These are phyloP conservation scores for Phaeoacremonium minimum DNA, from an alignment of 2,329 filamentous ascomycete genomes.

Conservation along the genomic window DNA sequence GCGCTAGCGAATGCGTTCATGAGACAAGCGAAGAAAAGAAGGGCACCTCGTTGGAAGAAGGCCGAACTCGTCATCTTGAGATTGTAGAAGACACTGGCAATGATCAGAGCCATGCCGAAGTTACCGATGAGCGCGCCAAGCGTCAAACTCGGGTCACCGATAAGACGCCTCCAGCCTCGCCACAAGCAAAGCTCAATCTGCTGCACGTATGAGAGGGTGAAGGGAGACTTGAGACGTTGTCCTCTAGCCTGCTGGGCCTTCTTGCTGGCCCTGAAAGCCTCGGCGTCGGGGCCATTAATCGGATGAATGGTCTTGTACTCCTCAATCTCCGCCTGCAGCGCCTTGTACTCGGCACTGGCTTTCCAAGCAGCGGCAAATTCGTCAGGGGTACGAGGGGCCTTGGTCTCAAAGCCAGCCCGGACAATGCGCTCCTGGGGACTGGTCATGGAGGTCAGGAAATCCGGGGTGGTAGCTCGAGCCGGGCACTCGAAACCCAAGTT, in stretches of 20 bases:
- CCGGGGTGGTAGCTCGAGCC: constrained; percentile 62
- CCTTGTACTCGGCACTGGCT: constrained; percentile 45
- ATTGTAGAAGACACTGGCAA: constrained; percentile 79
- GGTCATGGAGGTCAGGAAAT: constrained; percentile 71
- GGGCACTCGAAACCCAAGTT: constrained; percentile 65
- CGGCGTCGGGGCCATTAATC: constrained; percentile 50
- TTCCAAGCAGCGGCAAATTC: constrained; percentile 58
- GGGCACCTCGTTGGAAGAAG: constrained; percentile 74
- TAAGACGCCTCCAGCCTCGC: constrained; percentile 74
- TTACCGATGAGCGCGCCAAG: constrained; percentile 68
- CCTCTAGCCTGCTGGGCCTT: constrained; percentile 50
- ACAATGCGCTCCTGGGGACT: constrained; percentile 51
- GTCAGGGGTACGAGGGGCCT: constrained; percentile 54
- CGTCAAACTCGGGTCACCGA: constrained; percentile 72
- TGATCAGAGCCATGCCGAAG: constrained; percentile 70
- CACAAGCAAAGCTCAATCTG: constrained; percentile 77
- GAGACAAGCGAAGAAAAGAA: constrained; percentile 84
- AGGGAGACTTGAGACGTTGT: constrained; percentile 69
- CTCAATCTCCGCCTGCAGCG: constrained; percentile 50
- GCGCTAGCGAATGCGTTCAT: constrained; percentile 81
- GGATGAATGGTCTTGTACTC: constrained; percentile 49
- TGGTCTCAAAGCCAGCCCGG: constrained; percentile 50
- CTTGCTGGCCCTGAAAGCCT: constrained; percentile 51
- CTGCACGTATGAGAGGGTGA: constrained; percentile 71
- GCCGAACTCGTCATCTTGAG: constrained; percentile 59